A percentile compares a stretch with the other conserved stretches of the same genome.
Evolutionary conservation across 1,284 basidiomycete species (phyloP).

Genomic region (Leccinum angustisporum): DNA sequence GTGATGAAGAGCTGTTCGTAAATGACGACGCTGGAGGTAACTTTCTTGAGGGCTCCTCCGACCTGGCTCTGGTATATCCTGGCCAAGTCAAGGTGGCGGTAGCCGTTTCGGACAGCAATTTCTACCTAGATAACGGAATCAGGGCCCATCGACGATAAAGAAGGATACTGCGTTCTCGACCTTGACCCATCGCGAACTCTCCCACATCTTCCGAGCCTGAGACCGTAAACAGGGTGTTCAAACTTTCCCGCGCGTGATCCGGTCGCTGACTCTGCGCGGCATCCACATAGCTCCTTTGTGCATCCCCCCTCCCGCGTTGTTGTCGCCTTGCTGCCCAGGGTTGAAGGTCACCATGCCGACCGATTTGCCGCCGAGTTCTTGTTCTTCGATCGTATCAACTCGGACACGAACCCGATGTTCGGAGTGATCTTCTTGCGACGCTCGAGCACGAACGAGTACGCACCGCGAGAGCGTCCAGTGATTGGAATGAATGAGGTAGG

Average conservation of each 20-base stretch:
- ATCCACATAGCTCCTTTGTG: conserved; percentile 38
- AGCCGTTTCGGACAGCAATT: too few species aligned
- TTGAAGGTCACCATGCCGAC: conserved; percentile 62
- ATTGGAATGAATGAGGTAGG: conserved; percentile 95
- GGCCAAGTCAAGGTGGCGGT: too few species aligned
- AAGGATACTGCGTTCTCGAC: too few species aligned
- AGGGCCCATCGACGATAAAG: too few species aligned
- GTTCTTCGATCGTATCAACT: conserved; percentile 94
- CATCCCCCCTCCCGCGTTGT: conserved; percentile 15
- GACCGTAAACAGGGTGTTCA: conserved; percentile 42
- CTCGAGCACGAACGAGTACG: conserved; percentile 89
- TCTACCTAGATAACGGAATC: too few species aligned
- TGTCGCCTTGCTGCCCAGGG: conserved; percentile 21
- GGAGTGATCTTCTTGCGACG: conserved; percentile 92
- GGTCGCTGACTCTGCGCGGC: conserved; percentile 49
- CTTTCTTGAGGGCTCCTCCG: too few species aligned
- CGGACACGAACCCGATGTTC: conserved; percentile 96
- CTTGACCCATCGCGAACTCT: too few species aligned
- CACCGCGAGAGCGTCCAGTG: conserved; percentile 89
- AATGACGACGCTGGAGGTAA: too few species aligned
- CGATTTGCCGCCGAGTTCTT: conserved; percentile 81
- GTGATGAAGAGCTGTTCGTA: too few species aligned
- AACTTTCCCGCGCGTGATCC: conserved; percentile 68
- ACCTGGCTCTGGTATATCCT: too few species aligned
- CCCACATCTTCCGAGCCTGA: too few species aligned